Base-by-base conservation (phyloP, 2,329 filamentous ascomycete species). In the Arachnomyces sp. region DNA sequence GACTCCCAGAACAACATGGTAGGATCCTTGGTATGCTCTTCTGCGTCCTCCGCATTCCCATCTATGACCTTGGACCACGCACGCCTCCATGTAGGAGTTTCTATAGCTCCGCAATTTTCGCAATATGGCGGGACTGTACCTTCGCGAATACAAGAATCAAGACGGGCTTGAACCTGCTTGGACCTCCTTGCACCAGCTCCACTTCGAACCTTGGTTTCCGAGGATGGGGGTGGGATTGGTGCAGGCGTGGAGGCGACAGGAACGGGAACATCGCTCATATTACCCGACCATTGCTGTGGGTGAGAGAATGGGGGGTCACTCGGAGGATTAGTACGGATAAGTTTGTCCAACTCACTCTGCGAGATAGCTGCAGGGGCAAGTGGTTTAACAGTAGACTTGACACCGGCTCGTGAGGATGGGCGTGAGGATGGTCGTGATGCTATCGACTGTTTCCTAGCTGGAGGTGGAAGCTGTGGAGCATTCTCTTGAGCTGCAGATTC, bases 1-100 rank as follows among this genome's bases (percentile, higher is more conserved):
- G 81, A 66, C 39, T 85, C 79, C 54, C 93, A 81, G 15, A 82
- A 84, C 13, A 87, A 82, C 34, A 89, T 77, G 36, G 75, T 74
- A 1, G 83, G 82, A 34, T 82, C 80, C 51, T 82, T 81, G 43
- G 84, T 79, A 0, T 81, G 84, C 39, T 82, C 78, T 43, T 86
- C 78, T 34, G 84, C 73, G 44, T 81, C 77, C 2, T 76, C 72
- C 0, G 87, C 86, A 25, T 73, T 72, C 1, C 86, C 88, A 12
- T 77, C 68, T 34, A 81, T 73, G 6, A 84, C 73, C 54, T 87
- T 86, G n/a, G 80, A 79, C 73, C 83, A 95, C 9, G 92, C 86
- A 55, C 90, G 92, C 44, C 92, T 81, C 92, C 92, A 98, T 0
- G 90, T 95, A 0, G 90, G 86, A 0, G 92, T 98, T 53, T 96